These are phyloP conservation scores for Aspergillus incahuasiensis DNA, from an alignment of 495 filamentous ascomycete genomes.

Conservation along the genomic window DNA sequence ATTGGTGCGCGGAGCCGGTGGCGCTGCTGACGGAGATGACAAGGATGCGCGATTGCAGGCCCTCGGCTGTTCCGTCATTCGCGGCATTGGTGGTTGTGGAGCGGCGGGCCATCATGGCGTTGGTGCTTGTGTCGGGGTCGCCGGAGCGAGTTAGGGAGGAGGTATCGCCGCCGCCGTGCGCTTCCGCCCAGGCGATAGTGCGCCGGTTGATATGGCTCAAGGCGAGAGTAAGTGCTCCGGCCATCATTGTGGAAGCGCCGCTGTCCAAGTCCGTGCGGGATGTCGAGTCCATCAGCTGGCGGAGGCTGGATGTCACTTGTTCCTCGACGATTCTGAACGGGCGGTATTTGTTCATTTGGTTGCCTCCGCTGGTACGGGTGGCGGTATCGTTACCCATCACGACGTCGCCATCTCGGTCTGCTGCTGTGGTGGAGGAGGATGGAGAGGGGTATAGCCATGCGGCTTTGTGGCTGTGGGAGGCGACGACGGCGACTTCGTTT, in stretches of 20 bases:
- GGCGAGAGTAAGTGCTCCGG: slow-evolving; percentile 85
- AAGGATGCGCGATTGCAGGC: slow-evolving; percentile 78
- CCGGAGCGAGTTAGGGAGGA: slow-evolving; percentile 19
- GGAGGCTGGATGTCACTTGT: slow-evolving; percentile 66
- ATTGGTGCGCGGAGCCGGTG: slow-evolving; percentile 78
- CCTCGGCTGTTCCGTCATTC: slow-evolving; percentile 35
- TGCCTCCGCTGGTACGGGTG: background rate
- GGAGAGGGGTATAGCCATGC: slow-evolving; percentile 78
- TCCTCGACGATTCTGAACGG: slow-evolving; percentile 83
- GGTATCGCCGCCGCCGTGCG: slow-evolving; percentile 39
- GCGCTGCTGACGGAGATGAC: slow-evolving; percentile 81
- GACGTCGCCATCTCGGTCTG: slow-evolving; percentile 35
- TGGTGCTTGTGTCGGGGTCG: slow-evolving; percentile 24
- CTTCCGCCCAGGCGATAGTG: slow-evolving; percentile 43
- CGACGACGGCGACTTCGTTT: slow-evolving; percentile 89
- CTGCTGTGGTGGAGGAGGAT: slow-evolving; percentile 12
- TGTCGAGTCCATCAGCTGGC: slow-evolving; percentile 62
- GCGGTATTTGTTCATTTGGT: slow-evolving; percentile 82
- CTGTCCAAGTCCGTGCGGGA: slow-evolving; percentile 51
- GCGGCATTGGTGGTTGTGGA: slow-evolving; percentile 30
- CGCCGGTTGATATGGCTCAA: slow-evolving; percentile 78
- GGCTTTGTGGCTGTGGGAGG: slow-evolving; percentile 78
- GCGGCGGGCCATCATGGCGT: background rate
- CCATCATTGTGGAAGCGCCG: slow-evolving; percentile 72
- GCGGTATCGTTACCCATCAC: slow-evolving; percentile 17